Evolutionary conservation across 1,139 yeast species (phyloP).

Genomic region (Candida sp.): DNA sequence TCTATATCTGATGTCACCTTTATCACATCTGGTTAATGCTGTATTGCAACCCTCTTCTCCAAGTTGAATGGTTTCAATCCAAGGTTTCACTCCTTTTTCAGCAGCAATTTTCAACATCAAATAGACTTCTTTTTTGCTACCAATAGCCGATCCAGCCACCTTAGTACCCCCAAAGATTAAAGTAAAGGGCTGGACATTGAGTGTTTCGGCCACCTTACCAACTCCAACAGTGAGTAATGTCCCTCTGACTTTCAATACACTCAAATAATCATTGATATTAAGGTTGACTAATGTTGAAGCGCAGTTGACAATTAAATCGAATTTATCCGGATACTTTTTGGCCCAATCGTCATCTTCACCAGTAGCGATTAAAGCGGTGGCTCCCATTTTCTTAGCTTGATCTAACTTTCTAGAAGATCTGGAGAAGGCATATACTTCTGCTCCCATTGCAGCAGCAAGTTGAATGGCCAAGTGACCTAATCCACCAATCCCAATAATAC

Average conservation of each 20-base stretch:
- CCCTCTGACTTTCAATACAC: slow-evolving; percentile 37
- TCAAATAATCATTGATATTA: slow-evolving; percentile 23
- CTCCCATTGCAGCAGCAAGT: slow-evolving; percentile 37
- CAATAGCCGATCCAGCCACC: slow-evolving; percentile 42
- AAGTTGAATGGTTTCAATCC: slow-evolving; percentile 58
- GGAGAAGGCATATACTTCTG: slow-evolving; percentile 34
- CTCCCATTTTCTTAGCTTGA: slow-evolving; percentile 31
- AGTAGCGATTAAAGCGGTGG: slow-evolving; percentile 32
- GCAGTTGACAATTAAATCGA: slow-evolving; percentile 46
- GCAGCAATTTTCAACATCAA: slow-evolving; percentile 54
- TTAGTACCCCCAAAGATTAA: slow-evolving; percentile 40
- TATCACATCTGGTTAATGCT: slow-evolving; percentile 47
- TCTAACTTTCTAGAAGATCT: slow-evolving; percentile 28
- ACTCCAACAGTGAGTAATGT: slow-evolving; percentile 52
- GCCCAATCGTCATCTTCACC: slow-evolving; percentile 26
- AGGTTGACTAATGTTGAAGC: slow-evolving; percentile 37
- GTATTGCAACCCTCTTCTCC: slow-evolving; percentile 47
- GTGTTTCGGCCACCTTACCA: slow-evolving; percentile 26
- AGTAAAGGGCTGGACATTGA: slow-evolving; percentile 19
- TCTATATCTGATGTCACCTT: slow-evolving; percentile 52
- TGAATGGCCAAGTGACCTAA: slow-evolving; percentile 38
- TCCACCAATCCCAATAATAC: slow-evolving; percentile 42
- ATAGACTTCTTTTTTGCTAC: slow-evolving; percentile 52
- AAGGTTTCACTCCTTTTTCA: slow-evolving; percentile 48
- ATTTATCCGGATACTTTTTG: slow-evolving; percentile 19